Conservation (phyloP, 257 asterid species). For the Rubia yunnanensis region DNA sequence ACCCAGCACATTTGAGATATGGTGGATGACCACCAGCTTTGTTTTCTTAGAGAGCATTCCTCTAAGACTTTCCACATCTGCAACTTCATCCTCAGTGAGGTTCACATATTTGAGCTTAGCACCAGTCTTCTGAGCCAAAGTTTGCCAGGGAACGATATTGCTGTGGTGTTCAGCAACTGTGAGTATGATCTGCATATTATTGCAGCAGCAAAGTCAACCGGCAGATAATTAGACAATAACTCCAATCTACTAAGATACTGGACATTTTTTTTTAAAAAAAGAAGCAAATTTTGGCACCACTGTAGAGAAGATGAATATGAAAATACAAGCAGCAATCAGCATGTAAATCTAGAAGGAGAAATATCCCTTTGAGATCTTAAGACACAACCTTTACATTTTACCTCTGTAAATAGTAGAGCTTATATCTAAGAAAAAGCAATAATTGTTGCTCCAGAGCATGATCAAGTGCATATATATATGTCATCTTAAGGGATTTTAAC, state of each 20-base stretch:
- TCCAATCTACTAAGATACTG: not conserved
- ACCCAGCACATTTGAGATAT: constrained; percentile 89
- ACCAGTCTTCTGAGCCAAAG: constrained; percentile 96
- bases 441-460: not conserved
- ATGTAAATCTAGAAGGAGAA: not conserved
- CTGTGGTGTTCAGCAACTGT: constrained; percentile 97
- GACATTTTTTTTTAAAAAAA: not conserved
- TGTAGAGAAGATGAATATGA: not conserved
- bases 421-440: constrained; percentile 1
- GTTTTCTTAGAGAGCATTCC: constrained; percentile 54
- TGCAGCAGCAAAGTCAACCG: constrained; percentile 11
- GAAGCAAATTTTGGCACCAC: not conserved
- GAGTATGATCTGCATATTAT: constrained; percentile 52
- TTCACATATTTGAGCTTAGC: constrained; percentile 62
- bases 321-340: not conserved
- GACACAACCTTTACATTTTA: not conserved
- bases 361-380: not conserved
- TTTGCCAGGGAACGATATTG: constrained; percentile 95
- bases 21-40: constrained; percentile 70
- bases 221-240: too few relatives aligned
- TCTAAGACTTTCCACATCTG: constrained; percentile 56
- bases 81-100: constrained; percentile 68
- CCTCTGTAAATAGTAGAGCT: not conserved
- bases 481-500: not conserved
- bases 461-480: not conserved